Evolutionary conservation across 2,329 filamentous ascomycete genomes (phyloP), one percentile per base, ranked within the genome.

Genomic region (Trichothecium roseum): DNA sequence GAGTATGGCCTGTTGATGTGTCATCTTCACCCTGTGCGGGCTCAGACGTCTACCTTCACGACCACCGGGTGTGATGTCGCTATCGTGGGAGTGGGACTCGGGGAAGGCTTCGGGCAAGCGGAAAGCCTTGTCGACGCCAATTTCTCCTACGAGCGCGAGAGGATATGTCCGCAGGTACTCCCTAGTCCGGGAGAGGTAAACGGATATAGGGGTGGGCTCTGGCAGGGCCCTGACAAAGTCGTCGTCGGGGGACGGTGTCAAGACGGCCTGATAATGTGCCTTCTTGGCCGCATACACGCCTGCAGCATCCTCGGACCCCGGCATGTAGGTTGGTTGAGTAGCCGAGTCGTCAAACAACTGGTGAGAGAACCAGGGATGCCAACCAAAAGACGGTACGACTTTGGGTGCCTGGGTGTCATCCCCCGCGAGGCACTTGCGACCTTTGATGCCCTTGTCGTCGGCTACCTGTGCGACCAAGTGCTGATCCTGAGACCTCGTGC

Each of bases 301-400:
- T 13, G 32, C 36, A 15, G 37, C 20, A 36, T 49, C 37, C 43
- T 53, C 14, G 3, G 10, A 30, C 4, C 42, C 37, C 2, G 49
- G 45, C 36, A 55, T 52, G 39, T 61, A 68, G 0, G 61, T 64
- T 22, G 54, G 50, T 32, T 49, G 46, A 20, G 51, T 20, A 27
- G 51, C 51, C 15, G 51, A 55, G 53, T 84, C 76, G 48, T 79
- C 71, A 50, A 78, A 85, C 47, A 91, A 68, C 44, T 84, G 78
- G 53, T 89, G 68, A 1, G 83, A 81, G 55, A 88, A 89, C 84
- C 84, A 91, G 1, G 84, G 84, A 52, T 91, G 84, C 82, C 84
- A 88, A 15, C 84, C 84, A 57, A 88, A 89, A n/a, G 78, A 76
- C 0, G 84, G 81, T 4, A 89, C 48, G 35, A 67, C 47, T 16